Conservation (phyloP, 805 yeast species). For the Candida sphagnicola region DNA sequence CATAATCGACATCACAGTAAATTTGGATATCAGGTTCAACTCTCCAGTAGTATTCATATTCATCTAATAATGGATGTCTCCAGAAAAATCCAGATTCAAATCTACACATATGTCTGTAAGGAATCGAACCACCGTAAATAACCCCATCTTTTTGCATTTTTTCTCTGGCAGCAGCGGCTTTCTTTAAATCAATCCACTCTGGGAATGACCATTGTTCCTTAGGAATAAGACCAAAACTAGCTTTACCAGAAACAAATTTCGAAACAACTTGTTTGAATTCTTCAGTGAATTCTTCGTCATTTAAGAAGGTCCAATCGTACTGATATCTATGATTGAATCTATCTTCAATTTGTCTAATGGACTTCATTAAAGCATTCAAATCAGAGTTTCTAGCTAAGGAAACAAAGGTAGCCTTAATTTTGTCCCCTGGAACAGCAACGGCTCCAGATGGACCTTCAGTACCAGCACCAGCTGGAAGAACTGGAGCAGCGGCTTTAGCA, state of each 20-base stretch:
- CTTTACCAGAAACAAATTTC: slow-evolving; percentile 67
- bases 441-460: background rate
- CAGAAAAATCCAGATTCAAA: slow-evolving; percentile 85
- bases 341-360: slow-evolving; percentile 79
- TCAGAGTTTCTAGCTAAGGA: slow-evolving; percentile 74
- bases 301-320: slow-evolving; percentile 93
- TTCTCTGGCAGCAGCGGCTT: slow-evolving; percentile 61
- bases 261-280: slow-evolving; percentile 69
- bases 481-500: slow-evolving; percentile 1
- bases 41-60: slow-evolving; percentile 90
- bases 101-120: slow-evolving; percentile 90
- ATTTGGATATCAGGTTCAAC: slow-evolving; percentile 81
- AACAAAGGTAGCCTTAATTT: slow-evolving; percentile 73
- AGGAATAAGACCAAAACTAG: slow-evolving; percentile 77
- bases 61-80: slow-evolving; percentile 65
- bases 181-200: slow-evolving; percentile 67
- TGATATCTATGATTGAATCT: slow-evolving; percentile 75
- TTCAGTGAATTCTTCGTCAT: slow-evolving; percentile 77
- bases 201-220: slow-evolving; percentile 84
- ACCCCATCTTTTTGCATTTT: slow-evolving; percentile 51
- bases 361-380: slow-evolving; percentile 51
- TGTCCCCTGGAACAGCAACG: slow-evolving; percentile 37
- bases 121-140: slow-evolving; percentile 71
- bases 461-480: background rate
- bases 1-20: slow-evolving; percentile 79